These are phyloP conservation scores for Trichoderma sp. DNA, from an alignment of 2,329 filamentous ascomycete genomes.

Conservation along the genomic window DNA sequence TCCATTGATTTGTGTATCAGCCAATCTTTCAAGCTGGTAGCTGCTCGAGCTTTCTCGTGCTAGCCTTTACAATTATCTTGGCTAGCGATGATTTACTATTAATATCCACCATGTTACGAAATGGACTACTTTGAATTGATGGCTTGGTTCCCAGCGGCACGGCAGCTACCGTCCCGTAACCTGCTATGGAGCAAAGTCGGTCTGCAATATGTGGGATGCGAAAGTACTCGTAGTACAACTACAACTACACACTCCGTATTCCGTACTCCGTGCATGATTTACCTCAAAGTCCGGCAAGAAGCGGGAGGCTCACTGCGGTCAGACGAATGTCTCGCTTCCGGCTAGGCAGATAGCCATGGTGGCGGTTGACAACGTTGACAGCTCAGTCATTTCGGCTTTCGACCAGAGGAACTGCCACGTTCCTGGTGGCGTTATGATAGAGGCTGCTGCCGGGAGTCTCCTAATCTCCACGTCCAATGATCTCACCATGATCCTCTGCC, in stretches of 20 bases:
- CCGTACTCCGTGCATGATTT: neutral
- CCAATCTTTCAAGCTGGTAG: neutral
- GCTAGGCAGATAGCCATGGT: neutral
- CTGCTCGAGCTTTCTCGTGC: neutral
- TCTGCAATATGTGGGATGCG: neutral
- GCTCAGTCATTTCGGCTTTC: neutral
- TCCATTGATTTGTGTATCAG: neutral
- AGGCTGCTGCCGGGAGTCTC: neutral
- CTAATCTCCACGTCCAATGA: neutral
- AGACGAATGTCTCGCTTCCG: neutral
- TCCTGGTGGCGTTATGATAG: slow-evolving; percentile 13
- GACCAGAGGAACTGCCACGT: slow-evolving; percentile 2
- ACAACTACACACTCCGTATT: neutral
- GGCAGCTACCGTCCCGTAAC: neutral
- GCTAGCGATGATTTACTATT: neutral
- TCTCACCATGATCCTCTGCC: neutral
- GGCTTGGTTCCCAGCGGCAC: neutral
- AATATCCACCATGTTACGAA: neutral
- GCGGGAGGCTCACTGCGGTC: neutral
- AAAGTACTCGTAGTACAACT: neutral
- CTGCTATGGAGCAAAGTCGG: neutral
- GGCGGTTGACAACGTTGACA: neutral
- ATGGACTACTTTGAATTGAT: neutral
- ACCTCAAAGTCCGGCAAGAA: neutral
- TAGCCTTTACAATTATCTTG: neutral